Evolutionary conservation across 176 grass and related monocot species (phyloP).

Genomic region (Oryza officinalis): DNA sequence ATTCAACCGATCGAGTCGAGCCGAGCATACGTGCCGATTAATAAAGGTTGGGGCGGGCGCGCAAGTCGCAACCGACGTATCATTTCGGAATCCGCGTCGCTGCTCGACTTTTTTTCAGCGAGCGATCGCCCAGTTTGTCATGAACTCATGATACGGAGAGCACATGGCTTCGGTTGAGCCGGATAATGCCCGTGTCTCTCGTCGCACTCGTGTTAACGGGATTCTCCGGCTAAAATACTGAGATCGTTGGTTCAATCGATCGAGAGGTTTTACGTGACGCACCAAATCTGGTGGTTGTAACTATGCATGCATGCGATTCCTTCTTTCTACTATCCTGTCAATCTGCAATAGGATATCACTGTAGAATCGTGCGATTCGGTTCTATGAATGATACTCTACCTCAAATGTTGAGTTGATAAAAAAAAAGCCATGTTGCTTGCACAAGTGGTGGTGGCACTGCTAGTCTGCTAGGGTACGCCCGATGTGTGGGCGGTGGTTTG

Average conservation of each 20-base stretch:
- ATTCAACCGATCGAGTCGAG: conserved; percentile 1
- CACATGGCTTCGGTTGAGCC: conserved; percentile 38
- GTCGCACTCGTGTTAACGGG: conserved; percentile 5
- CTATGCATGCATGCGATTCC: neutral
- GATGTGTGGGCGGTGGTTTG: neutral
- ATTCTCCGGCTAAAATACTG: neutral
- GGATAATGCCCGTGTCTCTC: conserved; percentile 6
- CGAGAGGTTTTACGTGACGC: neutral
- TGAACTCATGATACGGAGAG: conserved; percentile 30
- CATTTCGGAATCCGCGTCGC: conserved; percentile 19
- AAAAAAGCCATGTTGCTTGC: neutral
- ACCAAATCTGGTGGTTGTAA: conserved; percentile 35
- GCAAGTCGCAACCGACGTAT: conserved; percentile 33
- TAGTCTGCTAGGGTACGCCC: neutral
- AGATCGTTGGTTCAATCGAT: neutral
- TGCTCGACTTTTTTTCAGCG: neutral
- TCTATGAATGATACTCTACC: neutral
- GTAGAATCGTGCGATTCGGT: neutral
- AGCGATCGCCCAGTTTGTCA: conserved; percentile 20
- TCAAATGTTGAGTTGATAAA: neutral
- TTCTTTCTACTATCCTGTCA: neutral
- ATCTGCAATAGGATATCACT: neutral
- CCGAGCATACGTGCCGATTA: neutral
- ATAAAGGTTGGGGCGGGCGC: neutral
- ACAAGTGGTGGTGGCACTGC: neutral